Conservation (phyloP, 768 basidiomycete species). For the Agrocybe praecox region DNA sequence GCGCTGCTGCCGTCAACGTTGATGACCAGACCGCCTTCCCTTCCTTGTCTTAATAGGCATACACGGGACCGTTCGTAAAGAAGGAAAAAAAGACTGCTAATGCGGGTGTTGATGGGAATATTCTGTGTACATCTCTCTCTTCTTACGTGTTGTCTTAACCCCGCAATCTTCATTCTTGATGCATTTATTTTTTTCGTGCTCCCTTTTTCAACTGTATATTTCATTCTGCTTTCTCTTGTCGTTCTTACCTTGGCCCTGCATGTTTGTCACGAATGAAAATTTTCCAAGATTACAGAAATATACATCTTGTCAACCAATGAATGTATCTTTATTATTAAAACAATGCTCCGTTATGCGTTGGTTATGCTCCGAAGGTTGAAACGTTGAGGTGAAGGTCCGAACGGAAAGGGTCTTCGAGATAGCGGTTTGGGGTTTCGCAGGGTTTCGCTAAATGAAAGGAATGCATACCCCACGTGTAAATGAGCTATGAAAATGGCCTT, state of each 20-base stretch:
- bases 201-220: conserved; percentile 20
- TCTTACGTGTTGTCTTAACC: conserved; percentile 10
- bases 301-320: neutral
- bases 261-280: conserved; percentile 27
- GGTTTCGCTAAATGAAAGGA: conserved; percentile 19
- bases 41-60: conserved; percentile 60
- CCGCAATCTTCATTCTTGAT: conserved; percentile 12
- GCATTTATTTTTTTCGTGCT: conserved; percentile 18
- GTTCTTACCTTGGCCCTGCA: conserved; percentile 17
- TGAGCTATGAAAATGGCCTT: conserved; percentile 11
- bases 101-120: conserved; percentile 17
- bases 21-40: conserved; percentile 90
- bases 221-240: conserved; percentile 19
- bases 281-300: conserved; percentile 22
- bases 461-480: conserved; percentile 24
- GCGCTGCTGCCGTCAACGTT: conserved; percentile 57
- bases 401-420: neutral
- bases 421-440: neutral
- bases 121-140: conserved; percentile 20
- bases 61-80: conserved; percentile 1
- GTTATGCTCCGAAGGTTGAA: neutral
- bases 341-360: neutral
- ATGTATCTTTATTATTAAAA: neutral
- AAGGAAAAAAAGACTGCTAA: conserved; percentile 16
- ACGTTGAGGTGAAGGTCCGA: neutral